Conservation (phyloP, 73 alveolate genomes). For the Uronychia setigera region DNA sequence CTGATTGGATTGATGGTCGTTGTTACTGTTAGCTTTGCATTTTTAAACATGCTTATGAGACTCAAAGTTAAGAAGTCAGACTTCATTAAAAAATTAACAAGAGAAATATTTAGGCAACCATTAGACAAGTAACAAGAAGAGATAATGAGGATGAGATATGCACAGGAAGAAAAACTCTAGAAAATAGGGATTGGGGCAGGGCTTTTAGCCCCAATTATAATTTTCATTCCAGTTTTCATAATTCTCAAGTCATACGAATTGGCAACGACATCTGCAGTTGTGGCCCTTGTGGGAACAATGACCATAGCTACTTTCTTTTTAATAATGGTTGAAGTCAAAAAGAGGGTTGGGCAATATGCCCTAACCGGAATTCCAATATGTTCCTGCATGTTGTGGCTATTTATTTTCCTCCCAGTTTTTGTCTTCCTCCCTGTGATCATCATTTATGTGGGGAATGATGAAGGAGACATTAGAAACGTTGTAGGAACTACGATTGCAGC, state of each 20-base stretch:
- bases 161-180: not conserved
- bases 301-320: not conserved
- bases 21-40: not conserved
- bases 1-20: not conserved
- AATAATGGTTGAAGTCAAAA: not conserved
- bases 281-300: not conserved
- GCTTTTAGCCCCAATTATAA: not conserved
- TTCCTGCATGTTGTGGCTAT: not conserved
- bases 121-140: not conserved
- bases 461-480: not conserved
- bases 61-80: not conserved
- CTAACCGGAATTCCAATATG: not conserved
- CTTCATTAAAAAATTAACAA: not conserved
- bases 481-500: not conserved
- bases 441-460: not conserved
- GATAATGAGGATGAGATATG: not conserved
- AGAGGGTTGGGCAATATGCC: constrained; percentile 1
- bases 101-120: not conserved
- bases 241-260: not conserved
- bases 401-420: not conserved
- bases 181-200: not conserved
- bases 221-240: not conserved
- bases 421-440: not conserved
- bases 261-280: not conserved
- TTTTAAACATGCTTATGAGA: not conserved